phyloP scores from a whole-genome alignment of 148 eudicot genomes.

The Silene uniflora region DNA sequence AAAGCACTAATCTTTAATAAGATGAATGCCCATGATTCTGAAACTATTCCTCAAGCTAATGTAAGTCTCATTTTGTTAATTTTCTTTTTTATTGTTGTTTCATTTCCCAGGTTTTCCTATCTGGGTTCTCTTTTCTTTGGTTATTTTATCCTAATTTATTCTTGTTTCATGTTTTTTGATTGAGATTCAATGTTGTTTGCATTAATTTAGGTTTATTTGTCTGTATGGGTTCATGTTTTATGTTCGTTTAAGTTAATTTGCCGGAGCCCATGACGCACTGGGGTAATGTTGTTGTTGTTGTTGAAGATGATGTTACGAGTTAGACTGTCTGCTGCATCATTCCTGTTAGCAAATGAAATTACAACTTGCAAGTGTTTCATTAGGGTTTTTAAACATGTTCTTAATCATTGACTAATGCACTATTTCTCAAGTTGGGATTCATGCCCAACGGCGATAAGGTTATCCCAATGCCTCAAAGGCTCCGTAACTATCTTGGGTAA shows the following conservation, averaged over 20 bases:
- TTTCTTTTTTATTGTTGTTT: neutral
- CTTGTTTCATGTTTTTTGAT: neutral
- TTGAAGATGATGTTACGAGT: neutral
- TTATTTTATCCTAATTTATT: neutral
- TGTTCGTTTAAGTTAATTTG: no score
- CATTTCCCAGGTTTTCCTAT: neutral
- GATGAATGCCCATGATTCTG: neutral
- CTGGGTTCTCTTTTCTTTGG: neutral
- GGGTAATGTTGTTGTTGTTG: neutral
- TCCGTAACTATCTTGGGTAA: no score
- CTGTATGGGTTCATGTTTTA: neutral
- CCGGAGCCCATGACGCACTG: no score
- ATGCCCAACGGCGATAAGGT: neutral
- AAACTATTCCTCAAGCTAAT: constrained; percentile 5
- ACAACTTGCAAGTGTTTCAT: no score
- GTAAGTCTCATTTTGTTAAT: neutral
- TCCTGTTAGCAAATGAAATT: no score
- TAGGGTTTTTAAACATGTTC: no score
- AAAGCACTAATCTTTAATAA: no score
- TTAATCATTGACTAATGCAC: neutral
- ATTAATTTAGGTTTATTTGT: neutral
- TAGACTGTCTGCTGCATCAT: neutral
- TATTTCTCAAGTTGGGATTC: neutral
- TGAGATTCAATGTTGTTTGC: neutral
- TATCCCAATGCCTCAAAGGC: no score